A percentile compares a stretch with the other conserved stretches of the same genome.
Evolutionary conservation across 164 flowering plant genomes (phyloP).

Genomic region (Vitis vinifera): ASM3070453v1 NC_081813.1:361001-361500

Average conservation of each 20-base stretch:
- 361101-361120: constrained; percentile 3
- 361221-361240: too few relatives aligned
- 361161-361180: too few relatives aligned
- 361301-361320: too few relatives aligned
- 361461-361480: constrained; percentile 30
- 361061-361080: not conserved
- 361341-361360: not conserved
- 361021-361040: too few relatives aligned
- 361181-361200: too few relatives aligned
- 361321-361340: too few relatives aligned
- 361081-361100: constrained; percentile 4
- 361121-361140: constrained; percentile 4
- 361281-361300: too few relatives aligned
- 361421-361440: not conserved
- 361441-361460: constrained; percentile 1
- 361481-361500: constrained; percentile 22
- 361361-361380: constrained; percentile 9
- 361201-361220: too few relatives aligned
- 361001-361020: too few relatives aligned
- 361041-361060: not conserved
- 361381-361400: constrained; percentile 7
- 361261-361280: too few relatives aligned
- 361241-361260: too few relatives aligned
- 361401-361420: not conserved
- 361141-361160: not conserved